Conservation (phyloP, 371 early-diverging fungal species). For the Capillidium heterosporum region DNA sequence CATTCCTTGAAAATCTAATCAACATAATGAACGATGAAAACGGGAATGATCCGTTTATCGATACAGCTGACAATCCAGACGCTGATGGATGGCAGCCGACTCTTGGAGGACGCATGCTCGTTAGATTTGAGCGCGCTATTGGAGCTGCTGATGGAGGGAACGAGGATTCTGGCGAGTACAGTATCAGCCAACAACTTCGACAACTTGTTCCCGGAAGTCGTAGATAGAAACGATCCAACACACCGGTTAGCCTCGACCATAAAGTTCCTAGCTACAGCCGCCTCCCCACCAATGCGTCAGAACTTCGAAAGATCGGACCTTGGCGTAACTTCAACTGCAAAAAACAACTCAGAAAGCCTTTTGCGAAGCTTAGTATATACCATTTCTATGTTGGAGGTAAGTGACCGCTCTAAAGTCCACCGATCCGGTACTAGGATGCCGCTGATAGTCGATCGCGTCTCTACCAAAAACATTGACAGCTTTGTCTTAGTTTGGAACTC, state of each 20-base stretch:
- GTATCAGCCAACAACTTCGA: too few species aligned
- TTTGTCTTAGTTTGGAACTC: not conserved
- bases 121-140: too few species aligned
- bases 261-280: not conserved
- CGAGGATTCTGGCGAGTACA: too few species aligned
- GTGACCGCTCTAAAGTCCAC: slow-evolving; percentile 26
- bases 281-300: not conserved
- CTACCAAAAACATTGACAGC: not conserved
- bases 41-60: too few species aligned
- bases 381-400: slow-evolving; percentile 42
- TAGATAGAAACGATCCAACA: not conserved
- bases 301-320: not conserved
- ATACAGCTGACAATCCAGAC: too few species aligned
- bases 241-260: not conserved
- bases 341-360: slow-evolving; percentile 21
- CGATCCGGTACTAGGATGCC: not conserved
- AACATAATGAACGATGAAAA: too few species aligned
- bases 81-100: too few species aligned
- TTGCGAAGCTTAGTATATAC: slow-evolving; percentile 52
- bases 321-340: not conserved
- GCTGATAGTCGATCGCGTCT: not conserved
- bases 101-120: too few species aligned
- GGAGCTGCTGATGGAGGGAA: too few species aligned
- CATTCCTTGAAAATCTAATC: too few species aligned
- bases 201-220: not conserved